phyloP scores from a whole-genome alignment of 768 basidiomycete species.

The Sporobolomyces phaffii region DNA sequence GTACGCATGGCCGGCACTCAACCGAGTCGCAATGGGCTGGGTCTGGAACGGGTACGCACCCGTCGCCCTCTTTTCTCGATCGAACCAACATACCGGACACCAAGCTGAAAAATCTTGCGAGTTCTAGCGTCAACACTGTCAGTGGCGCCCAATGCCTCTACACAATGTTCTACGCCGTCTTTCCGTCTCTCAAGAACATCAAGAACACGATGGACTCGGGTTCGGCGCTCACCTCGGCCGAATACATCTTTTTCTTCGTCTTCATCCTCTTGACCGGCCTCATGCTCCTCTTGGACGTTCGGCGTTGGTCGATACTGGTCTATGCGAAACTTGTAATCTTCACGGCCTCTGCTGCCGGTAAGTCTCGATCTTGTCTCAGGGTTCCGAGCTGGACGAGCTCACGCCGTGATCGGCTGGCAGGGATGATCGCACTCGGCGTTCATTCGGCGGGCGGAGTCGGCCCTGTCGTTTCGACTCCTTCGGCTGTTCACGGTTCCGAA shows the following conservation, averaged over 20 bases:
- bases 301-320: slow-evolving; percentile 38
- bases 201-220: slow-evolving; percentile 59
- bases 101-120: slow-evolving; percentile 10
- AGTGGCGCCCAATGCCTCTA: slow-evolving; percentile 69
- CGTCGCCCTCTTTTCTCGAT: background rate
- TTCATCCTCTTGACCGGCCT: slow-evolving; percentile 73
- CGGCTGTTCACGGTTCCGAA: slow-evolving; percentile 60
- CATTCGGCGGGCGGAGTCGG: slow-evolving; percentile 69
- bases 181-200: slow-evolving; percentile 53
- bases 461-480: slow-evolving; percentile 62
- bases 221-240: slow-evolving; percentile 20
- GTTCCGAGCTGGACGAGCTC: too few relatives aligned
- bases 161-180: slow-evolving; percentile 68
- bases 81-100: background rate
- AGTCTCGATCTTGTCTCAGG: background rate
- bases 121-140: slow-evolving; percentile 7
- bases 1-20: slow-evolving; percentile 68
- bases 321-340: slow-evolving; percentile 62
- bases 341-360: slow-evolving; percentile 57
- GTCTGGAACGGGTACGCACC: slow-evolving; percentile 8
- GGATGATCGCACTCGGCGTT: slow-evolving; percentile 71
- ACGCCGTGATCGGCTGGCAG: too few relatives aligned
- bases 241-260: slow-evolving; percentile 64
- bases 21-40: slow-evolving; percentile 41
- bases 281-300: slow-evolving; percentile 46